Base-by-base conservation (phyloP, 2,329 filamentous ascomycete genomes). In the Coccinonectria pachysandricola region DNA sequence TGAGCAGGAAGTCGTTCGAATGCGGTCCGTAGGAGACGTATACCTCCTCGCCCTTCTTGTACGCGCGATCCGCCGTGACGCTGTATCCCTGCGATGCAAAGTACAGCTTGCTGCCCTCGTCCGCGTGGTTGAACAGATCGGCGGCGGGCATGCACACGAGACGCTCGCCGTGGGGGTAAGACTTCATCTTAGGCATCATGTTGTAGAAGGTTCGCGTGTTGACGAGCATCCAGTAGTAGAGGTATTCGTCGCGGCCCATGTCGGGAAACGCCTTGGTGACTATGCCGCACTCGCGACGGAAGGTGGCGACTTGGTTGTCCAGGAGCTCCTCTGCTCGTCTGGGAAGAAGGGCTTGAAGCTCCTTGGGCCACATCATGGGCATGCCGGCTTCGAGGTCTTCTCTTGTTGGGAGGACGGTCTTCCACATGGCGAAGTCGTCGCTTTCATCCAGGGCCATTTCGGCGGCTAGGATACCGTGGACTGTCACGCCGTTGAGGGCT, bases 381-480 rank as follows among this genome's bases (percentile, higher is more conserved):
- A 53, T 46, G 12, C 42, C 37, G 5, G 46, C 39, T 30, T 50
- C 43, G 31, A 92, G 70, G 37, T 84, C 78, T 7, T 60, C 53
- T 2, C 54, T 53, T 0, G 64, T 68, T 0, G 85, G 85, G 56
- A 84, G 75, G 3, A 81, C 70, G 22, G 67, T 67, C 44, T 66
- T 64, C 80, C 81, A 88, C 5, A 61, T 50, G 0, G 55, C 51
- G 39, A 67, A 68, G 17, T 62, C 59, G 10, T 56, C 45, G 52
- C 44, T 53, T 4, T 54, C 50, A 28, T 75, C 62, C 11, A 78
- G 59, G 5, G 71, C 66, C 8, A 87, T 57, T 36, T 78, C 73
- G 2, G 78, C 69, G 7, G 84, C 81, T 2, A 92, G 59, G 12
- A 84, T 65, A 6, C 76, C 79, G 35, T 92, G 84, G 8, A 82